These are phyloP conservation scores for Lachnellula subtilissima DNA, from an alignment of 2,329 filamentous ascomycete species.

Conservation along the genomic window DNA sequence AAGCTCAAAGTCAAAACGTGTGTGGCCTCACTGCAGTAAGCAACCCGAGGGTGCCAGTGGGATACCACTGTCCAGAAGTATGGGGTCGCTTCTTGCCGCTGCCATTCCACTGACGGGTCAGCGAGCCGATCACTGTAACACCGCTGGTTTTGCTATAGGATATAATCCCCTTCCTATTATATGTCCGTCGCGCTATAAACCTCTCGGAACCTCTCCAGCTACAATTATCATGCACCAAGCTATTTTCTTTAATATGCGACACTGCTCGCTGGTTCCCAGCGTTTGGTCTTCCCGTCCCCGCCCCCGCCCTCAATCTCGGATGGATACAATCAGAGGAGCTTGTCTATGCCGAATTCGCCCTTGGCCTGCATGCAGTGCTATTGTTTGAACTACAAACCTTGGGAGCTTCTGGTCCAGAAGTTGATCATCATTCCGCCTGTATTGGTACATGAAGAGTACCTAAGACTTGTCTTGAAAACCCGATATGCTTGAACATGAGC, in stretches of 20 bases:
- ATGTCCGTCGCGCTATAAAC: neutral
- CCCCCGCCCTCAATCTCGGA: neutral
- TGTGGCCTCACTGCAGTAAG: neutral
- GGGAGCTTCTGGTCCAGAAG: neutral
- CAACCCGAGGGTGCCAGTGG: neutral
- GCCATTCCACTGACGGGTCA: neutral
- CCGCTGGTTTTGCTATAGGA: neutral
- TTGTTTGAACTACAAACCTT: neutral
- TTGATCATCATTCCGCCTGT: neutral
- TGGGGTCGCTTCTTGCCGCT: neutral
- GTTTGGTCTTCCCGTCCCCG: neutral
- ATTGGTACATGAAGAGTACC: neutral
- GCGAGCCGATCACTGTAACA: neutral
- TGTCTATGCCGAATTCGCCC: neutral
- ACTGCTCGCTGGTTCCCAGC: neutral
- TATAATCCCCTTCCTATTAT: neutral
- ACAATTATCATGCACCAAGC: neutral
- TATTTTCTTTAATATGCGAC: neutral
- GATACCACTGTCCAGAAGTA: neutral
- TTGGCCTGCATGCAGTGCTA: neutral
- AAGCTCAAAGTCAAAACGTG: neutral
- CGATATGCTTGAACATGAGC: neutral
- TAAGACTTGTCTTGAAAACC: neutral
- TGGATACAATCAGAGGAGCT: neutral
- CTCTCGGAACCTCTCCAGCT: neutral